Evolutionary conservation across 768 basidiomycete species (phyloP).

Genomic region (Boletus rufocinnamomeus): DNA sequence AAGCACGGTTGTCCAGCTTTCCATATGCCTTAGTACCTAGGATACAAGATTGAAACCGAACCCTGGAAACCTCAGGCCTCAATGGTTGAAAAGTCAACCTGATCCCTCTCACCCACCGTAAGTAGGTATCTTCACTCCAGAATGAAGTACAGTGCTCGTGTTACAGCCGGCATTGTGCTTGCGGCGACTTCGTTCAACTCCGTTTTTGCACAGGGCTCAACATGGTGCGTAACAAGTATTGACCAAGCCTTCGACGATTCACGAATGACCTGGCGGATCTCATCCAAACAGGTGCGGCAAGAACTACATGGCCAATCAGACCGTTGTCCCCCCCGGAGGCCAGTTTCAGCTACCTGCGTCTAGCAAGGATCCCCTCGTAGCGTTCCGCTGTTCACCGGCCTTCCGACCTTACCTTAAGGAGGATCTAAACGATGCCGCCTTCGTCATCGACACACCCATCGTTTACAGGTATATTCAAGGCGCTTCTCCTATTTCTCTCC

Average conservation of each 20-base stretch:
- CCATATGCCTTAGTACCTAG: too few species aligned
- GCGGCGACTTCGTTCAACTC: slow-evolving; percentile 9
- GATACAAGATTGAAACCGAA: too few species aligned
- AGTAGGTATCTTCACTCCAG: not conserved
- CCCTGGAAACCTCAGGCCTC: too few species aligned
- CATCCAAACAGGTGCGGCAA: slow-evolving; percentile 47
- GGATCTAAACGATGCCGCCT: slow-evolving; percentile 30
- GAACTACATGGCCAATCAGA: slow-evolving; percentile 44
- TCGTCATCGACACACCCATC: slow-evolving; percentile 44
- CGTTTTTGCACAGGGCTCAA: slow-evolving; percentile 26
- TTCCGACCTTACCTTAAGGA: slow-evolving; percentile 50
- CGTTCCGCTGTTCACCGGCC: slow-evolving; percentile 48
- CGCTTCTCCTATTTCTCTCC: slow-evolving; percentile 34
- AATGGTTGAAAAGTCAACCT: too few species aligned
- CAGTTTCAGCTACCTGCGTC: slow-evolving; percentile 41
- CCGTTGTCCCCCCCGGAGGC: slow-evolving; percentile 47
- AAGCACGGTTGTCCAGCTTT: too few species aligned
- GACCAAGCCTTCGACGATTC: too few species aligned
- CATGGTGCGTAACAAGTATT: slow-evolving; percentile 22
- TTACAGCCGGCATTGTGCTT: slow-evolving; percentile 14
- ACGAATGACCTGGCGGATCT: not conserved
- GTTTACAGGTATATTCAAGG: slow-evolving; percentile 39
- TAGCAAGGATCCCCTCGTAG: slow-evolving; percentile 42
- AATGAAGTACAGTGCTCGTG: slow-evolving; percentile 21
- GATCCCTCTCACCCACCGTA: too few species aligned